phyloP scores from a whole-genome alignment of 768 basidiomycete genomes.

The Auriscalpium microsporum region DNA sequence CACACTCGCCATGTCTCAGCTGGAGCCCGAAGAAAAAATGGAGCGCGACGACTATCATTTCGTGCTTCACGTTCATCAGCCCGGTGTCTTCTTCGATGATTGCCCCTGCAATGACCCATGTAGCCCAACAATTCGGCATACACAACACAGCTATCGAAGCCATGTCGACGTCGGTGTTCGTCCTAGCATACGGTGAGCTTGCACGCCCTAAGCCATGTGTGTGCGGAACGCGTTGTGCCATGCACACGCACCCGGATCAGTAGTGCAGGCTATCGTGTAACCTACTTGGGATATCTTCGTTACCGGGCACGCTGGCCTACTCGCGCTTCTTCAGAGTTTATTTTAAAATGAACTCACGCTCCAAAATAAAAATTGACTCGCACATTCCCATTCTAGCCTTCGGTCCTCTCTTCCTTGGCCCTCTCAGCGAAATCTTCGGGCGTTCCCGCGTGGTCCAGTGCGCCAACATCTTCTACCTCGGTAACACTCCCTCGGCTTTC shows the following conservation, averaged over 20 bases:
- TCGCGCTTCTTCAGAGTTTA: too few relatives aligned
- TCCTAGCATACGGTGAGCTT: conserved; percentile 48
- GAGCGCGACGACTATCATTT: conserved; percentile 46
- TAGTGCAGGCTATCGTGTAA: too few relatives aligned
- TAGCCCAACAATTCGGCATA: conserved; percentile 48
- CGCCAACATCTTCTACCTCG: conserved; percentile 59
- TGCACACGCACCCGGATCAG: too few relatives aligned
- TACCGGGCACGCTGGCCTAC: too few relatives aligned
- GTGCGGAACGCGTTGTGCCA: too few relatives aligned
- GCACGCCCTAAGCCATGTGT: too few relatives aligned
- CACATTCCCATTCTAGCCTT: conserved; percentile 30
- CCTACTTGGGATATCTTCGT: too few relatives aligned
- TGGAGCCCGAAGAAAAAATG: not conserved
- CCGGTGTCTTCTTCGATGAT: conserved; percentile 70
- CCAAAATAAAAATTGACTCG: too few relatives aligned
- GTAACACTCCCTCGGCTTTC: conserved; percentile 26
- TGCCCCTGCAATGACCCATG: conserved; percentile 48
- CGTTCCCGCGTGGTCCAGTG: conserved; percentile 52
- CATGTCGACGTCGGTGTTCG: conserved; percentile 52
- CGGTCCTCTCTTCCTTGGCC: conserved; percentile 41
- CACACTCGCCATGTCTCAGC: not conserved
- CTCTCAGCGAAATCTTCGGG: conserved; percentile 66
- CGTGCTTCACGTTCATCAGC: conserved; percentile 54
- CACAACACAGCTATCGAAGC: conserved; percentile 38
- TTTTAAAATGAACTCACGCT: too few relatives aligned